These are phyloP conservation scores for Steccherinum ochraceum DNA, from an alignment of 768 basidiomycete genomes.

Conservation along the genomic window DNA sequence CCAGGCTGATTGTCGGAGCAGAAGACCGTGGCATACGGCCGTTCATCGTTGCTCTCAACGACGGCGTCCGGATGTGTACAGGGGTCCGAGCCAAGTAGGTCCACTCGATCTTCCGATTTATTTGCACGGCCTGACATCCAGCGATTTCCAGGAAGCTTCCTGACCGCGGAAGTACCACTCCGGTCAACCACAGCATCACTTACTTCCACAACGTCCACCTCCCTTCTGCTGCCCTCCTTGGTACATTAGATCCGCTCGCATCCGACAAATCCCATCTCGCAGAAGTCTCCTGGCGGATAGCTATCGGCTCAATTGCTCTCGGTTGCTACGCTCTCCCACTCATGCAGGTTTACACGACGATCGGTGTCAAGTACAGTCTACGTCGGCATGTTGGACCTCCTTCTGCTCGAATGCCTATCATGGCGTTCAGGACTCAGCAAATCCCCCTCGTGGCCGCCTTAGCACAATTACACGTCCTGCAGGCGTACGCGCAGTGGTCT, in stretches of 20 bases:
- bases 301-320: conserved; percentile 18
- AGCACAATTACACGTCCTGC: conserved; percentile 47
- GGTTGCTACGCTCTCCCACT: conserved; percentile 31
- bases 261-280: conserved; percentile 13
- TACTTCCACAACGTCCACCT: conserved; percentile 25
- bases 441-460: conserved; percentile 50
- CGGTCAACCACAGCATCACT: conserved; percentile 28
- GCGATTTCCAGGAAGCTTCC: conserved; percentile 5
- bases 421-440: conserved; percentile 61
- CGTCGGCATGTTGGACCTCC: conserved; percentile 40
- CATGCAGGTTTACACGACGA: conserved; percentile 48
- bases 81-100: conserved; percentile 23
- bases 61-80: conserved; percentile 30
- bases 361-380: conserved; percentile 52
- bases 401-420: conserved; percentile 36
- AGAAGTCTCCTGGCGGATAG: conserved; percentile 16
- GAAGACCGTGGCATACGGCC: conserved; percentile 30
- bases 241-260: conserved; percentile 9
- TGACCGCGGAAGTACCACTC: conserved; percentile 9
- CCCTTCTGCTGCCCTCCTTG: conserved; percentile 21
- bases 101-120: conserved; percentile 1
- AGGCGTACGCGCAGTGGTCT: conserved; percentile 16
- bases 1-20: conserved; percentile 29
- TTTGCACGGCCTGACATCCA: conserved; percentile 2
- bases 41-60: conserved; percentile 34